Evolutionary conservation across 495 filamentous ascomycete species (phyloP).

Genomic region (Neurospora cerealis): DNA sequence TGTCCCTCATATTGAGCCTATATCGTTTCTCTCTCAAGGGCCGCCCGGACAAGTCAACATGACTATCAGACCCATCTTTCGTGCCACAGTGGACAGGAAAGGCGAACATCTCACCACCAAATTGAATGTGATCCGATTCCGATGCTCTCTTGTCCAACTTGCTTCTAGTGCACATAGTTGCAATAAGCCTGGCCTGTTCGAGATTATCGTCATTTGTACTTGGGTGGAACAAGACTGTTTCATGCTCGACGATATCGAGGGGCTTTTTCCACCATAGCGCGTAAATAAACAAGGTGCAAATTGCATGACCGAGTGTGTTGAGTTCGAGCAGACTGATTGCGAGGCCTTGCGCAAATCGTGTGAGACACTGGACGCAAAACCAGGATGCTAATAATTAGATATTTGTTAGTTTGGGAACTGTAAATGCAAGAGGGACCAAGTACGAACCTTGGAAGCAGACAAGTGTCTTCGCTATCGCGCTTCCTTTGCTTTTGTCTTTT

Average conservation of each 20-base stretch:
- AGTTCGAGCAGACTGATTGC: background rate
- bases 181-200: background rate
- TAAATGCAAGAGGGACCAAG: accelerated
- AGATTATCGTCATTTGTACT: background rate
- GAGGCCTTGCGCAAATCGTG: background rate
- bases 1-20: background rate
- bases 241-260: background rate
- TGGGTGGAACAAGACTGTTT: background rate
- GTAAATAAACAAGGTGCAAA: background rate
- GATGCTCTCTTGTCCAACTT: background rate
- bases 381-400: background rate
- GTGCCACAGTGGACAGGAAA: background rate
- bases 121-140: background rate
- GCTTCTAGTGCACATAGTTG: background rate
- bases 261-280: background rate
- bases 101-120: background rate
- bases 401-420: background rate
- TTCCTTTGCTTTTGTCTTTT: background rate
- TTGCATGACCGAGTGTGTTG: background rate
- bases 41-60: background rate
- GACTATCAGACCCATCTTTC: background rate
- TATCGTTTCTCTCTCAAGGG: background rate
- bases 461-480: background rate
- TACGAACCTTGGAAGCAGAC: background rate
- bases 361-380: background rate